phyloP scores from a whole-genome alignment of 768 basidiomycete species.

The Tylopilus sp. region DNA sequence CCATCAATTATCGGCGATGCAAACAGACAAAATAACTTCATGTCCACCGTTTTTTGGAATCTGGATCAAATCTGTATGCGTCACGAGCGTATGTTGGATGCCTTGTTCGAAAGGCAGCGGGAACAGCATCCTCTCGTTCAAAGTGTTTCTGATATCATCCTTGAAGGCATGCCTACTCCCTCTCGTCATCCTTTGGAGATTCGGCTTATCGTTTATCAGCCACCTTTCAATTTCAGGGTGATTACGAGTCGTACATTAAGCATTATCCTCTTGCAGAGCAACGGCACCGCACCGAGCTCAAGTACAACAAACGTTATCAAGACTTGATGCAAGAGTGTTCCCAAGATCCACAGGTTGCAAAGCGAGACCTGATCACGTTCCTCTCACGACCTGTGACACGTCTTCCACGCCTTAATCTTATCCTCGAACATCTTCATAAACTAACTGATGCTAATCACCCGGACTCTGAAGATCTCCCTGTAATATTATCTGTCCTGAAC shows the following conservation, averaged over 20 bases:
- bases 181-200: constrained; percentile 4
- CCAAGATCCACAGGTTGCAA: constrained; percentile 61
- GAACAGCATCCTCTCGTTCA: constrained; percentile 84
- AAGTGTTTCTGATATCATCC: constrained; percentile 80
- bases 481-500: constrained; percentile 63
- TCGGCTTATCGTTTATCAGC: constrained; percentile 25
- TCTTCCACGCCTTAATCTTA: constrained; percentile 74
- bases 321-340: constrained; percentile 61
- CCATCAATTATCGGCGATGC: constrained; percentile 62
- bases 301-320: constrained; percentile 63
- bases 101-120: constrained; percentile 75
- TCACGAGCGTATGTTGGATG: constrained; percentile 65
- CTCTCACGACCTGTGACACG: constrained; percentile 85
- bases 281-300: constrained; percentile 72
- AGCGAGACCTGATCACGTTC: constrained; percentile 78
- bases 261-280: constrained; percentile 87
- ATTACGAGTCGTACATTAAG: constrained; percentile 82
- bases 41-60: constrained; percentile 84
- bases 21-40: constrained; percentile 57
- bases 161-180: constrained; percentile 55
- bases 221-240: constrained; percentile 47
- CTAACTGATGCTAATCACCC: constrained; percentile 71
- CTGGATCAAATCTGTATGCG: constrained; percentile 61
- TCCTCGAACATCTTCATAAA: constrained; percentile 69
- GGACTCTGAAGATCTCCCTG: constrained; percentile 72